Percentiles rank a stretch among this genome's conserved stretches.
Evolutionary conservation across 306 rosid species (phyloP).

Genomic region (Sphenostylis stenocarpa): DNA sequence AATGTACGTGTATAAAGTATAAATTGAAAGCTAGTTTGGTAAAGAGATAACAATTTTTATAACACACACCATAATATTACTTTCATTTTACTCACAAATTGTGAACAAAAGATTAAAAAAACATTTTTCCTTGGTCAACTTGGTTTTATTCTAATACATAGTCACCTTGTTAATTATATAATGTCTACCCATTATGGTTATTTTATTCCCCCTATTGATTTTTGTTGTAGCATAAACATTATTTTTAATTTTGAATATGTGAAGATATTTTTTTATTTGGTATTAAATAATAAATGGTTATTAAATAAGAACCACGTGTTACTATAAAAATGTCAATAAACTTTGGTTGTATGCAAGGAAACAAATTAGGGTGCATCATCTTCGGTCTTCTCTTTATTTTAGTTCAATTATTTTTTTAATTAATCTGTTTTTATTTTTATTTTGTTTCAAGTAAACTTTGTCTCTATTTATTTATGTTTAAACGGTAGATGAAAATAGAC

Average conservation of each 20-base stretch:
- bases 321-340: too few species aligned
- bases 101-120: background rate
- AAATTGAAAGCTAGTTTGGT: background rate
- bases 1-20: background rate
- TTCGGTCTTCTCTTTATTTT: too few species aligned
- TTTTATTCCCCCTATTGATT: background rate
- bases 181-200: conserved; percentile 25
- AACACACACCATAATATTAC: background rate
- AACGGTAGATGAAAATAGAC: too few species aligned
- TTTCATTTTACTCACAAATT: conserved; percentile 17
- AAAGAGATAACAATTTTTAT: conserved; percentile 10
- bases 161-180: background rate
- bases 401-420: too few species aligned
- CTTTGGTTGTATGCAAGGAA: too few species aligned
- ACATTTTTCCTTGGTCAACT: background rate
- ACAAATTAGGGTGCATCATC: too few species aligned
- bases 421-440: too few species aligned
- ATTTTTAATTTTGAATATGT: background rate
- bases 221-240: background rate
- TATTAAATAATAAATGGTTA: background rate
- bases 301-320: background rate
- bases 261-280: conserved; percentile 5
- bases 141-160: background rate
- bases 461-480: too few species aligned
- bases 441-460: too few species aligned